Percentiles rank a stretch among this genome's conserved stretches.
Conservation (phyloP, 768 basidiomycete species). For the Lentinula guzmanii region DNA sequence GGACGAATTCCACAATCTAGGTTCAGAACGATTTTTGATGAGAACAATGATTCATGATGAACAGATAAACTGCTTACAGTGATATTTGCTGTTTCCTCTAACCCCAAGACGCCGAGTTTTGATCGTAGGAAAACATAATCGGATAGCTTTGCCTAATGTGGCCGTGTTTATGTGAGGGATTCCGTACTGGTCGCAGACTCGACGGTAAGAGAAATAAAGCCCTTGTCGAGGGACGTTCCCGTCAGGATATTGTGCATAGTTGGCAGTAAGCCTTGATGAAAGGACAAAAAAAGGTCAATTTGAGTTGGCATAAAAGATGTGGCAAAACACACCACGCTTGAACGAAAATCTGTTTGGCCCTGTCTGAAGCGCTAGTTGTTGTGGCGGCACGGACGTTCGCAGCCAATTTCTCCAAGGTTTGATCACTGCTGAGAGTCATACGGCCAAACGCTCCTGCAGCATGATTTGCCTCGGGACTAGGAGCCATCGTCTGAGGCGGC, state of each 20-base stretch:
- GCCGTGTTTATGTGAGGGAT: conserved; percentile 95
- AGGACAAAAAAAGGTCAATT: conserved; percentile 10
- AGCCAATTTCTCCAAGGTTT: conserved; percentile 79
- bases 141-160: conserved; percentile 90
- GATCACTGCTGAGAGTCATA: conserved; percentile 72
- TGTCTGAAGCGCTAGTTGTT: conserved; percentile 85
- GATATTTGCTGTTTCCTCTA: conserved; percentile 94
- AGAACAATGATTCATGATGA: conserved; percentile 20
- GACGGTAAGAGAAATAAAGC: conserved; percentile 87
- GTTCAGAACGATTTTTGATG: conserved; percentile 18
- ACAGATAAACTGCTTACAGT: conserved; percentile 56
- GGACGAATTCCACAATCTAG: conserved; percentile 89
- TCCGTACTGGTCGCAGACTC: conserved; percentile 88
- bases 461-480: conserved; percentile 51
- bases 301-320: not conserved
- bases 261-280: conserved; percentile 67
- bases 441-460: conserved; percentile 70
- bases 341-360: conserved; percentile 90
- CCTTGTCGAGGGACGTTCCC: conserved; percentile 93
- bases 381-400: conserved; percentile 84
- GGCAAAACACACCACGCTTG: conserved; percentile 71
- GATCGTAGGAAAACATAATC: conserved; percentile 90
- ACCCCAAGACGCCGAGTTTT: conserved; percentile 91
- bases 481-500: conserved; percentile 36
- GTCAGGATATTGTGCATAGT: conserved; percentile 88